Conservation (phyloP, 73 alveolate genomes). For the Stentor roeselii region DNA sequence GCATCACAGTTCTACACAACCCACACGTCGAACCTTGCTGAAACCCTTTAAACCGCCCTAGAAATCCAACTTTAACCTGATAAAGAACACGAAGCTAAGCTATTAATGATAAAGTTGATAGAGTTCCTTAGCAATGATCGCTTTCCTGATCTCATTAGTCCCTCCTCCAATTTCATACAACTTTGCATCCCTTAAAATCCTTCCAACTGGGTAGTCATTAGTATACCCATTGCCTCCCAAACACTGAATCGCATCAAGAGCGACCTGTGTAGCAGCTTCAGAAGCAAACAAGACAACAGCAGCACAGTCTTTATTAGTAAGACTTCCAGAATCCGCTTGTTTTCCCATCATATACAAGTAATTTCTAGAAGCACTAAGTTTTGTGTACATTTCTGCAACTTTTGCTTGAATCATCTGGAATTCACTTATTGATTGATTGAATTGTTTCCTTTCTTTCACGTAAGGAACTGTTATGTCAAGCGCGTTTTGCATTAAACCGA, state of each 20-base stretch:
- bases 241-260: constrained; percentile 27
- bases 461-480: constrained; percentile 72
- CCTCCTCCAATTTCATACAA: constrained; percentile 95
- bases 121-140: constrained; percentile 74
- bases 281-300: constrained; percentile 21
- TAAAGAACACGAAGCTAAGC: too few species aligned
- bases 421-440: constrained; percentile 70
- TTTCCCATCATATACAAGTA: constrained; percentile 61
- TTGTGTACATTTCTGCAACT: constrained; percentile 84
- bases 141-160: constrained; percentile 75
- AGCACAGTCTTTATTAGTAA: constrained; percentile 33
- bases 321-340: constrained; percentile 62
- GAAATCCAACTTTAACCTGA: too few species aligned
- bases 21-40: too few species aligned
- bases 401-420: constrained; percentile 78
- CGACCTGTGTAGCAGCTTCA: constrained; percentile 26
- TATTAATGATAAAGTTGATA: too few species aligned
- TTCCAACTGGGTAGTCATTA: constrained; percentile 76
- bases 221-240: constrained; percentile 43
- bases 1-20: too few species aligned
- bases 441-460: constrained; percentile 59
- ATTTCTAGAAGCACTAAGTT: constrained; percentile 65
- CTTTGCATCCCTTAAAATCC: constrained; percentile 89
- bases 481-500: constrained; percentile 86
- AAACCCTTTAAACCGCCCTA: too few species aligned